A percentile compares a stretch with the other conserved stretches of the same genome.
These are phyloP conservation scores for Yarrowia porcina DNA, from an alignment of 805 yeast species.

Conservation along the genomic window DNA sequence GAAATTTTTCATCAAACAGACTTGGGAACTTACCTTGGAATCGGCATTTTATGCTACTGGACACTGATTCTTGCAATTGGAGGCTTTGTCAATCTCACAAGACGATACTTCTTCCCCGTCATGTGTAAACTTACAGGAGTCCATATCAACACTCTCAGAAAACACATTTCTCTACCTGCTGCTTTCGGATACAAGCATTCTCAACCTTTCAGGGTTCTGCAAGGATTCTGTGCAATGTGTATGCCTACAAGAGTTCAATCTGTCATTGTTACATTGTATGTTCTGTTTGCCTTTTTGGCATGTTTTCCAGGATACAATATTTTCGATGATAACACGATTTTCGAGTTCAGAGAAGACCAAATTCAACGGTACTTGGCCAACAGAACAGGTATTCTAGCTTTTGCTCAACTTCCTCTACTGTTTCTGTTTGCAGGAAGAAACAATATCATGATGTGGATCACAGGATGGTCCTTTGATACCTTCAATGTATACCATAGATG, in stretches of 20 bases:
- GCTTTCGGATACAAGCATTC: conserved; percentile 38
- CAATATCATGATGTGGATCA: conserved; percentile 56
- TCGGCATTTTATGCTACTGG: conserved; percentile 37
- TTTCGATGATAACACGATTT: conserved; percentile 41
- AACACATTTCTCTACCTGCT: conserved; percentile 41
- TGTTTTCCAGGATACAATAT: conserved; percentile 37
- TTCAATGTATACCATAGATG: conserved; percentile 62
- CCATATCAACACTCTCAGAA: conserved; percentile 30
- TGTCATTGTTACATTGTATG: conserved; percentile 44
- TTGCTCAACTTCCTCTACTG: conserved; percentile 43
- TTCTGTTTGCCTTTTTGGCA: conserved; percentile 38
- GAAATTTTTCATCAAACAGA: background rate
- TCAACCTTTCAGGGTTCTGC: conserved; percentile 31
- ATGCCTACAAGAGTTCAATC: conserved; percentile 55
- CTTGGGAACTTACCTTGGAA: conserved; percentile 30
- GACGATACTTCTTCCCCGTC: conserved; percentile 26
- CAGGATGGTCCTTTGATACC: conserved; percentile 61
- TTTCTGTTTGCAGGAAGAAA: conserved; percentile 62
- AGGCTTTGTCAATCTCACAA: conserved; percentile 29
- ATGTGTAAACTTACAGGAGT: conserved; percentile 1
- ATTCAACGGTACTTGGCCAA: conserved; percentile 45
- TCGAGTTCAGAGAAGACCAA: no score
- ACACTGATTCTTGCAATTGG: conserved; percentile 32
- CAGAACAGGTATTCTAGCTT: conserved; percentile 51
- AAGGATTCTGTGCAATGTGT: conserved; percentile 30